Evolutionary conservation across 192 early-diverging fungal species (phyloP).

Genomic region (Thoreauomyces humboldtii): DNA sequence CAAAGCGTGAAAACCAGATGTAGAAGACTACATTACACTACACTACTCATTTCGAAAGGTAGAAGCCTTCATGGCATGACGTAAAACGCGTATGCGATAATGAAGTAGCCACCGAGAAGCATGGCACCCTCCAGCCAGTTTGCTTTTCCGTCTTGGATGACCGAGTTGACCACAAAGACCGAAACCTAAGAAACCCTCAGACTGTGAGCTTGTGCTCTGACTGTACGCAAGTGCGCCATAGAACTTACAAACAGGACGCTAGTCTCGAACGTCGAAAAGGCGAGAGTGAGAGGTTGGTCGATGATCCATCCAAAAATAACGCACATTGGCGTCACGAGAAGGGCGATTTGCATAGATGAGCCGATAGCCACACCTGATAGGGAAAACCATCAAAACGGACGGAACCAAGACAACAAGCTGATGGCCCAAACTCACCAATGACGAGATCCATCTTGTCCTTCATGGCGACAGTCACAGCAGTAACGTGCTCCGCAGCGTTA

Average conservation of each 20-base stretch:
- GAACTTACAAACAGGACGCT: constrained; percentile 70
- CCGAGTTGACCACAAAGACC: constrained; percentile 41
- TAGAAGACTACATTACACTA: too few species aligned
- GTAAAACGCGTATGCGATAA: constrained; percentile 82
- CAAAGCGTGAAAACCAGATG: too few species aligned
- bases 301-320: constrained; percentile 85
- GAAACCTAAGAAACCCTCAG: constrained; percentile 9
- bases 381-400: too few species aligned
- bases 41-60: too few species aligned
- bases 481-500: constrained; percentile 87
- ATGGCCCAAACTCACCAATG: constrained; percentile 50
- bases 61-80: constrained; percentile 46
- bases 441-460: constrained; percentile 92
- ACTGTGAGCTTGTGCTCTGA: too few species aligned
- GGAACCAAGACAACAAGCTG: background rate
- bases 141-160: constrained; percentile 74
- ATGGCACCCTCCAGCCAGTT: constrained; percentile 93
- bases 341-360: constrained; percentile 85
- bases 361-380: constrained; percentile 80
- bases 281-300: constrained; percentile 72
- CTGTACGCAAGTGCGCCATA: too few species aligned
- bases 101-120: constrained; percentile 76
- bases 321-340: constrained; percentile 60
- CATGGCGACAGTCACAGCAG: constrained; percentile 74
- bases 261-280: constrained; percentile 80